Evolutionary conservation across 768 basidiomycete genomes (phyloP), one percentile per base, ranked within the genome.

Genomic region (Hericium alpestre): DNA sequence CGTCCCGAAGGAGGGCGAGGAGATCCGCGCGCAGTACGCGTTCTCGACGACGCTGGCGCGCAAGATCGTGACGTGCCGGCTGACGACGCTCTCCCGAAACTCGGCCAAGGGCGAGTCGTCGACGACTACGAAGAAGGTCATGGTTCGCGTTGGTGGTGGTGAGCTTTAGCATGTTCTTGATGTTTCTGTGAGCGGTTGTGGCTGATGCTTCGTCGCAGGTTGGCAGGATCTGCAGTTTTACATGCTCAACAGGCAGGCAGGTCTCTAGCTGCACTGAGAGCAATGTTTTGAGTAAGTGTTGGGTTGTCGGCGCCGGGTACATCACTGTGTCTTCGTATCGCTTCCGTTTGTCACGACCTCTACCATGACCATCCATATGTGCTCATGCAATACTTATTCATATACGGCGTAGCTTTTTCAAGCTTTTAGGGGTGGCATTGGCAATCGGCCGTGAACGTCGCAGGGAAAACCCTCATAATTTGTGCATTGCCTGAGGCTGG

Each of bases 81-180:
- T 94, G 70, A 88, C 90, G 48, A 87, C 89, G 49, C 74, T 90
- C 66, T 81, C 82, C 54, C 79, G 91, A 51, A 72, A 79, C 11
- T 74, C 69, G 20, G 66, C 70, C 38, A 68, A 74, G 51, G 74
- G 75, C n/a, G 62, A 71, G 61, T 55, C 59, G 53, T 73, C 71
- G 50, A 77, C 72, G 61, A 74, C 76, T 63, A 70, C 70, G 56
- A 90, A 87, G 80, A 93, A 91, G 71, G 91, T 93, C 32, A 87
- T 94, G 86, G 90, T 87, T 71, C 83, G 91, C 58, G 86, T 93
- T 59, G 91, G 91, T 49, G 90, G 88, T 70, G 89, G 89, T 53
- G 16, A 56, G 46, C 57, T 18, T 20, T 25, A 25, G 40, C 12
- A 39, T 53, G 50, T 52, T 48, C 16, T 32, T 38, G n/a, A 37